Conservation (phyloP, 1,284 basidiomycete species). For the Cutaneotrichosporon mucoides region DNA sequence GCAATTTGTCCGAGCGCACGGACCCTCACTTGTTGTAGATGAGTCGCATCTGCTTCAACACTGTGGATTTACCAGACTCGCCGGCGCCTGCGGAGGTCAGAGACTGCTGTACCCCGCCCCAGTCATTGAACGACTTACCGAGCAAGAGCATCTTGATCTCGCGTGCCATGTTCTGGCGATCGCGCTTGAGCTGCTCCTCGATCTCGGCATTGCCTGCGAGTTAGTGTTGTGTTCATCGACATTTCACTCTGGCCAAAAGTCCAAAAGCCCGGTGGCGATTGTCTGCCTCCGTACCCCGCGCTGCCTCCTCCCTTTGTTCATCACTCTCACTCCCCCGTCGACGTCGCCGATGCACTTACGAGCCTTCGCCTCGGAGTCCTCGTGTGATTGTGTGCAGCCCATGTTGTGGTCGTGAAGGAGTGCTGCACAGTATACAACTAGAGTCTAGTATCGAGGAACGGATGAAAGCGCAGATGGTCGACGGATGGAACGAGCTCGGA, state of each 20-base stretch:
- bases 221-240: neutral
- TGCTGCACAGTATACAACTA: slow-evolving; percentile 4
- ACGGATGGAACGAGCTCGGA: neutral
- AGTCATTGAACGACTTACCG: slow-evolving; percentile 52
- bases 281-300: neutral
- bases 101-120: no score
- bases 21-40: slow-evolving; percentile 63
- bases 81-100: slow-evolving; percentile 57
- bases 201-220: slow-evolving; percentile 76
- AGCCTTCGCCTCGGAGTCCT: slow-evolving; percentile 49
- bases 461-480: neutral
- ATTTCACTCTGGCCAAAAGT: no score
- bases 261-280: neutral
- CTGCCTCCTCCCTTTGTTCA: neutral
- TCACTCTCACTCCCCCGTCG: neutral
- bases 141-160: slow-evolving; percentile 77
- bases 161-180: slow-evolving; percentile 86
- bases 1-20: neutral
- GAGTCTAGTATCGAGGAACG: neutral
- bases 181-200: slow-evolving; percentile 89
- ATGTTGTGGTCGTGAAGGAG: slow-evolving; percentile 24
- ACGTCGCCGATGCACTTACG: slow-evolving; percentile 30
- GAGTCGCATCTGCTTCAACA: slow-evolving; percentile 95
- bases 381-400: slow-evolving; percentile 52
- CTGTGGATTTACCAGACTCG: slow-evolving; percentile 85